Evolutionary conservation across 495 filamentous ascomycete species (phyloP).

Genomic region (Trichocladium antarcticum): DNA sequence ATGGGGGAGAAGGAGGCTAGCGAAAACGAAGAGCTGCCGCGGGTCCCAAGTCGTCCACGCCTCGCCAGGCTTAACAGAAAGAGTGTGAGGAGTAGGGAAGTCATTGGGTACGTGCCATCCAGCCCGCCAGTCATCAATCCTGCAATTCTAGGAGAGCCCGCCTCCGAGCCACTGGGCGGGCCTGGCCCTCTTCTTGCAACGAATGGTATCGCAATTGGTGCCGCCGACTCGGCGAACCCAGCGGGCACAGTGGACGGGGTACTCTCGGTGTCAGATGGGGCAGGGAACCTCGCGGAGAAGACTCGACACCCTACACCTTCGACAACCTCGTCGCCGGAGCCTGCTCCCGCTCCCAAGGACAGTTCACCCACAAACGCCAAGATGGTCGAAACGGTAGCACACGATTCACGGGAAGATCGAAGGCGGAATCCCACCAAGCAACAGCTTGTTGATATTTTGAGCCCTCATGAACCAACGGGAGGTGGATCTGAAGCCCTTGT

Average conservation of each 20-base stretch:
- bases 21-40: constrained; percentile 13
- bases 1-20: background rate
- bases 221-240: too few relatives aligned
- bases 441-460: background rate
- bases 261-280: background rate
- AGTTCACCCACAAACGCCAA: background rate
- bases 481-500: background rate
- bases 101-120: constrained; percentile 31
- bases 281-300: background rate
- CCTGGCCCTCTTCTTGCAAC: background rate
- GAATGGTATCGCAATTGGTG: background rate
- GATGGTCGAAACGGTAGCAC: background rate
- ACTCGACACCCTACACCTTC: background rate
- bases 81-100: constrained; percentile 34
- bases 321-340: background rate
- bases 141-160: background rate
- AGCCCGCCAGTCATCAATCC: constrained; percentile 11
- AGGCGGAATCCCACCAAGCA: background rate
- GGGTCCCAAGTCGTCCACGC: constrained; percentile 16
- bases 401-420: background rate
- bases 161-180: background rate
- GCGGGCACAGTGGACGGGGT: too few relatives aligned
- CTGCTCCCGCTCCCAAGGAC: background rate
- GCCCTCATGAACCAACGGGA: background rate
- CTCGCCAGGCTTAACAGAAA: constrained; percentile 31